Conservation (phyloP, 1,284 basidiomycete genomes). For the Apiotrichum akiyoshidainum region DNA sequence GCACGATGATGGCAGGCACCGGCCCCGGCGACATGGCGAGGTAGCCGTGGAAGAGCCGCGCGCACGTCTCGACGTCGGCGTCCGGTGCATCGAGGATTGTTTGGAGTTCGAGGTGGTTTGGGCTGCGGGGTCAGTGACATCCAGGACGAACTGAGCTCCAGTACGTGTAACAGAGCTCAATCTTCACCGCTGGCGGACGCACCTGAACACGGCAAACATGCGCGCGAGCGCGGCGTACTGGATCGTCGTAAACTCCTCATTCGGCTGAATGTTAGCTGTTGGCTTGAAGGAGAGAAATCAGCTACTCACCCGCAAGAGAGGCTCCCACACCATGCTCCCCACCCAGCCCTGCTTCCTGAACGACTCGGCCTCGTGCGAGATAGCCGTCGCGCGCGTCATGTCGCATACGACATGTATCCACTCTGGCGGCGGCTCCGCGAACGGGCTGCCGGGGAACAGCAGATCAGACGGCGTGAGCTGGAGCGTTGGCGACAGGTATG, state of each 20-base stretch:
- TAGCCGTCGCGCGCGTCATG: slow-evolving; percentile 64
- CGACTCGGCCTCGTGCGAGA: slow-evolving; percentile 62
- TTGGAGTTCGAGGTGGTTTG: slow-evolving; percentile 55
- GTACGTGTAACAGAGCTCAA: too few species aligned
- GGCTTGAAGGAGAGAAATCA: too few species aligned
- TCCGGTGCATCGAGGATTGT: slow-evolving; percentile 48
- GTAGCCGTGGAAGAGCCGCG: slow-evolving; percentile 10
- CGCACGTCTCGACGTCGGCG: slow-evolving; percentile 18
- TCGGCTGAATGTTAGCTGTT: slow-evolving; percentile 1
- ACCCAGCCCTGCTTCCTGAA: slow-evolving; percentile 57
- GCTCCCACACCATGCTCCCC: slow-evolving; percentile 73
- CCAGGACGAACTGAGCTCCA: too few species aligned
- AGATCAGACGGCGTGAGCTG: slow-evolving; percentile 71
- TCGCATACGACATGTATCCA: slow-evolving; percentile 84
- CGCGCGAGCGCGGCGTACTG: slow-evolving; percentile 20
- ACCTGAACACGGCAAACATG: slow-evolving; percentile 37
- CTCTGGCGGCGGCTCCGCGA: slow-evolving; percentile 52
- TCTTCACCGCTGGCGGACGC: background rate
- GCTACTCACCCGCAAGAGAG: slow-evolving; percentile 54
- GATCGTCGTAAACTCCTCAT: background rate
- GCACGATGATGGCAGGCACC: slow-evolving; percentile 60
- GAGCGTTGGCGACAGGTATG: slow-evolving; percentile 72
- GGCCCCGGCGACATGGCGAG: slow-evolving; percentile 47
- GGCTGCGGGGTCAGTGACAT: slow-evolving; percentile 38
- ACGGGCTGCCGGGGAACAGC: slow-evolving; percentile 51